phyloP scores from a whole-genome alignment of 768 basidiomycete genomes.

The Russula ochroleuca region DNA sequence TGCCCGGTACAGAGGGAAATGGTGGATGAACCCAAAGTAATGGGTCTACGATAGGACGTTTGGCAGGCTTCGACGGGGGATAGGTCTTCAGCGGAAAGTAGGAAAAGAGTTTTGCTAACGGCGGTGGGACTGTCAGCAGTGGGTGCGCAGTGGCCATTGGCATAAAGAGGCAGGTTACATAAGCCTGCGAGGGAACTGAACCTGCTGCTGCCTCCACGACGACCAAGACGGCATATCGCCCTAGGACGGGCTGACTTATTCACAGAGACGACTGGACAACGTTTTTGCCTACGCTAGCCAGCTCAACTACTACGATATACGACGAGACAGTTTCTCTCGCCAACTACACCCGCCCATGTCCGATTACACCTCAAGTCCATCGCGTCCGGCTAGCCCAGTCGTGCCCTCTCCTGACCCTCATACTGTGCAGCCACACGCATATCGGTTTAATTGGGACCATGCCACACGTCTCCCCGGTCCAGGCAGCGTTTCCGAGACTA shows the following conservation, averaged over 20 bases:
- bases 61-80: conserved; percentile 19
- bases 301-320: not conserved
- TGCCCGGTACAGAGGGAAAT: not conserved
- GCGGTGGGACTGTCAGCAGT: conserved; percentile 12
- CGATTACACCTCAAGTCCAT: conserved; percentile 48
- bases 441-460: conserved; percentile 74
- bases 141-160: conserved; percentile 26
- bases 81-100: conserved; percentile 30
- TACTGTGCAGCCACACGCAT: conserved; percentile 47
- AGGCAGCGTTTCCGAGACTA: conserved; percentile 67
- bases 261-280: not conserved
- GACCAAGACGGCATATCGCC: not conserved
- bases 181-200: not conserved
- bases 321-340: not conserved
- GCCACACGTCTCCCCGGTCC: conserved; percentile 55
- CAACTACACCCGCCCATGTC: conserved; percentile 33
- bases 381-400: conserved; percentile 55
- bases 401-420: conserved; percentile 42
- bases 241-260: not conserved
- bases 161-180: not conserved
- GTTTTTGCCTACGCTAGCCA: not conserved
- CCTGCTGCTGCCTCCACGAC: not conserved
- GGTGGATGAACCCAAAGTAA: conserved; percentile 68
- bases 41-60: conserved; percentile 35
- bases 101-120: conserved; percentile 26